Evolutionary conservation across 2,329 filamentous ascomycete species (phyloP), one percentile per base, ranked within the genome.

Genomic region (Harringtonia aguacate): DNA sequence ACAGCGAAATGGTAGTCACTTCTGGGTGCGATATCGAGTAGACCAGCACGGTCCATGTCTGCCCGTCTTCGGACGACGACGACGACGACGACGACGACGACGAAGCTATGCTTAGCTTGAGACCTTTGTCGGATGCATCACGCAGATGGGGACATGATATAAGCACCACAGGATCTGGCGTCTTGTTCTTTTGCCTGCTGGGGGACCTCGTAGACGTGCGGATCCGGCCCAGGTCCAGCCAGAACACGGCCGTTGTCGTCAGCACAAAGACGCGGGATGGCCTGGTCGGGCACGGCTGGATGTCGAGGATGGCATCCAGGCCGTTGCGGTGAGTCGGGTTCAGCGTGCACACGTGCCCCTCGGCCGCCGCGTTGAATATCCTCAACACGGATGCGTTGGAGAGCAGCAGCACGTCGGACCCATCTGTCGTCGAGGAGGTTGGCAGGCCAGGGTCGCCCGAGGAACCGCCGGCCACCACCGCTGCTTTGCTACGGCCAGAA

Each of bases 191-290:
- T 2, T 22, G 17, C 8, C 15, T 35, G 34, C 8, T 17, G 17
- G 3, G 42, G 46, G 17, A 7, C 34, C 13, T 24, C 28, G 13
- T 45, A n/a, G n/a, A n/a, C n/a, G n/a, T n/a, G n/a, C n/a, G n/a
- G n/a, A n/a, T n/a, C n/a, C n/a, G n/a, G n/a, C n/a, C 41, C 14
- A 73, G 53, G 39, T 69, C 62, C n/a, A 77, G 50, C 61, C 73
- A 66, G 29, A 70, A 61, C 1, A 83, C 44, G 24, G 62, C 63
- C 1, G 63, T 64, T 13, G 67, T 69, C 1, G 79, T 85, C 36
- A 85, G 60, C 10, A 84, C 61, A 45, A 79, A 74, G 2, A 78
- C 53, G n/a, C 75, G 68, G 22, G 65, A 62, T 6, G 64, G 60
- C 43, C 70, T 61, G 3, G 58, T 53, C 1, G 69, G 67, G 46